Base-by-base conservation (phyloP, 257 asterid genomes). In the Leptodermis oblonga region DNA sequence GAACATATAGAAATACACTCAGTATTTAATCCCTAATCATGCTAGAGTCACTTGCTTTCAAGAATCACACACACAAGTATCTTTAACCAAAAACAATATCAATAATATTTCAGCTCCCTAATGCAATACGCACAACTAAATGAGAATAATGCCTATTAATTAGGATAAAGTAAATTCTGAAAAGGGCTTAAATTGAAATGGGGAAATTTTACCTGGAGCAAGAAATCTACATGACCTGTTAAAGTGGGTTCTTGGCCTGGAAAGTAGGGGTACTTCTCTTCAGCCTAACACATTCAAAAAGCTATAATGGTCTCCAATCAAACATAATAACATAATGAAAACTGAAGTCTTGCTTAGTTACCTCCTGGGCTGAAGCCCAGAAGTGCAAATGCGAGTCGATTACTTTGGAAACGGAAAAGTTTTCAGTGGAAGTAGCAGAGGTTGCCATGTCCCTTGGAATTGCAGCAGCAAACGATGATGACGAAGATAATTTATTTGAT, bases 161-260 rank as follows among this genome's bases (percentile, higher is more conserved):
- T n/a, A n/a, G n/a, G n/a, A n/a, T n/a, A n/a, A n/a, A n/a, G n/a
- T n/a, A n/a, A n/a, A n/a, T n/a, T 2, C 22, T 8, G 33, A 58
- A 58, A 58, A 58, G 63, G 63, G 63, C 14, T 58, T 56, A 1
- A 15, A n/a, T n/a, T n/a, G n/a, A n/a, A n/a, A n/a, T n/a, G n/a
- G n/a, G n/a, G 25, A 54, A 54, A 22, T 30, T 7, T 72, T 74
- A 84, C 98, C 98, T 87, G 73, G 61, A 92, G 86, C 86, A 92
- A 77, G 76, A 75, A 86, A 14, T 86, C 94, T 48, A 77, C 90
- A 79, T 89, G 86, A 66, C 94, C 96, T 7, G 90, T 75, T 68
- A 92, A 74, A 41, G 82, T 80, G 37, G 98, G 96, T 79, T 87
- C 95, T 79, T 87, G 95, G 20, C 96, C 96, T 36, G 94, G 96